A percentile compares a stretch with the other conserved stretches of the same genome.
Conservation (phyloP, 768 basidiomycete species). For the Pleurotus tuber-regium region DNA sequence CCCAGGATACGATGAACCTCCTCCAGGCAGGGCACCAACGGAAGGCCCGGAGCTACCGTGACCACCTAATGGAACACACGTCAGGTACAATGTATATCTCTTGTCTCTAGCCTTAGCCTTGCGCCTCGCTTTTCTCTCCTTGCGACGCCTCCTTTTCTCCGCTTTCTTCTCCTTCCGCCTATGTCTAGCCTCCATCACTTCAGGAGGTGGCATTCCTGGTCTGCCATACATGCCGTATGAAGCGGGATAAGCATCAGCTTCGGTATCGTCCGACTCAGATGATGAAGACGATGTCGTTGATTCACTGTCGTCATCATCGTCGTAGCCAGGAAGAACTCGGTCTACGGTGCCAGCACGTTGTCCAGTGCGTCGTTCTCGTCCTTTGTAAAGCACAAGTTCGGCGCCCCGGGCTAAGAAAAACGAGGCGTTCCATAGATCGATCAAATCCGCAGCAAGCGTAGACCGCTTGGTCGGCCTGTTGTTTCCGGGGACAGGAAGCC, state of each 20-base stretch:
- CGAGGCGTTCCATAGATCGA: constrained; percentile 76
- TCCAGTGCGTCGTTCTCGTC: constrained; percentile 76
- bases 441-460: constrained; percentile 61
- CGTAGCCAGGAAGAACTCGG: constrained; percentile 46
- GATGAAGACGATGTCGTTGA: constrained; percentile 39
- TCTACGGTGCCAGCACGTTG: constrained; percentile 53
- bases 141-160: constrained; percentile 59
- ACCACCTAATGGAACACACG: constrained; percentile 37
- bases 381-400: constrained; percentile 81
- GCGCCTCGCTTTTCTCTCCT: constrained; percentile 61
- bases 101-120: constrained; percentile 60
- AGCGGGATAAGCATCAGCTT: constrained; percentile 38
- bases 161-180: constrained; percentile 52
- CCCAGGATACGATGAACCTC: constrained; percentile 15
- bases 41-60: constrained; percentile 11
- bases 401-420: constrained; percentile 75
- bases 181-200: constrained; percentile 49
- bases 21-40: constrained; percentile 14
- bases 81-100: constrained; percentile 62
- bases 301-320: constrained; percentile 38
- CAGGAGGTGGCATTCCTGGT: constrained; percentile 31
- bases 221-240: constrained; percentile 43
- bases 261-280: constrained; percentile 37
- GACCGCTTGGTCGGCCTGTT: constrained; percentile 57
- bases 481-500: constrained; percentile 59